Conservation (phyloP, 305 asterid genomes). For the Andrographis paniculata region DNA sequence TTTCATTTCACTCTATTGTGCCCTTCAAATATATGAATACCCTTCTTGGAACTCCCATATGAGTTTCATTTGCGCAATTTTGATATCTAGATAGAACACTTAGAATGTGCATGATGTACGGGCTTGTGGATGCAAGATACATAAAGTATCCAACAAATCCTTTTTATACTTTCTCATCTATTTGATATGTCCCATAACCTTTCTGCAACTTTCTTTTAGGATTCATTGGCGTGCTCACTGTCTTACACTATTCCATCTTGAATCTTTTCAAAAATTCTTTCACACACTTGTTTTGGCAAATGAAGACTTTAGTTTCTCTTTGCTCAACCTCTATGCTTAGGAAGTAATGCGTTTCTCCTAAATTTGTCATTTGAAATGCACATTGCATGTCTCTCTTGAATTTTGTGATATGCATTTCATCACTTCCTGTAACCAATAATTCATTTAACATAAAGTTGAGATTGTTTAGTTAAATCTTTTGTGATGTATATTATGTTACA, state of each 20-base stretch:
- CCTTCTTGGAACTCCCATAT: too few relatives aligned
- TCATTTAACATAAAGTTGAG: background rate
- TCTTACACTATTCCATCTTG: background rate
- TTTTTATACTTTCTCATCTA: background rate
- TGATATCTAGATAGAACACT: too few relatives aligned
- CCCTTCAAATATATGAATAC: too few relatives aligned
- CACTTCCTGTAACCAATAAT: constrained; percentile 1
- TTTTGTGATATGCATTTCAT: background rate
- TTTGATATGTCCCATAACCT: background rate
- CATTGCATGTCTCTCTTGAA: background rate
- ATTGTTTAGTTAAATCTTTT: background rate
- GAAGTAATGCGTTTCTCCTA: background rate
- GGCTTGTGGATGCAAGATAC: background rate
- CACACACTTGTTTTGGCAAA: background rate
- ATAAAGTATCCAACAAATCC: background rate
- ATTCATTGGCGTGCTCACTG: background rate
- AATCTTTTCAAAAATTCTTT: background rate
- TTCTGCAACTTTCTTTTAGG: background rate
- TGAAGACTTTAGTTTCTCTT: background rate
- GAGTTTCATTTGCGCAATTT: too few relatives aligned
- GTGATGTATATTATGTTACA: background rate
- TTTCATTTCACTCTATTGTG: too few relatives aligned
- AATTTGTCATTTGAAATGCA: background rate
- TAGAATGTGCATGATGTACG: background rate
- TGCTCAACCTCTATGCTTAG: background rate